phyloP scores from a whole-genome alignment of 306 rosid genomes.

The Rosa chinensis region DNA sequence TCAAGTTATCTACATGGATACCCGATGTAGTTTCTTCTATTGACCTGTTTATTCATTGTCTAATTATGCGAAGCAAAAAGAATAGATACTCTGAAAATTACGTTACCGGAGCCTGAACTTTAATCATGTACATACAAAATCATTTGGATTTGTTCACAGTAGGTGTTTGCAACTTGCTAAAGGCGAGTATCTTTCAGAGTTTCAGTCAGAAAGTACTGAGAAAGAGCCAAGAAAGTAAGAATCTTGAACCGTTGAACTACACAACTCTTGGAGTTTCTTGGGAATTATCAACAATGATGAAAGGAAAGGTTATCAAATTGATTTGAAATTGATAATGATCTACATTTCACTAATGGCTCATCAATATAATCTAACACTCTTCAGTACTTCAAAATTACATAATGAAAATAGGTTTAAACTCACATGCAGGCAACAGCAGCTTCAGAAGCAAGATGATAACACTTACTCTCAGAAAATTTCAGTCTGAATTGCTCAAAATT shows the following conservation, averaged over 20 bases:
- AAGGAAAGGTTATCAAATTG: not conserved
- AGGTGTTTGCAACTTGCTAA: not conserved
- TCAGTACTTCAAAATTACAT: slow-evolving; percentile 1
- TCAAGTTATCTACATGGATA: too few relatives aligned
- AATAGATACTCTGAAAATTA: not conserved
- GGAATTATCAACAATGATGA: not conserved
- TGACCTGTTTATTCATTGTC: not conserved
- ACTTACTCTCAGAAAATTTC: slow-evolving; percentile 55
- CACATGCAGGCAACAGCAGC: slow-evolving; percentile 41
- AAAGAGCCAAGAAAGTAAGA: not conserved
- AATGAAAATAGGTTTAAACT: slow-evolving; percentile 4
- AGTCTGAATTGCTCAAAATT: slow-evolving; percentile 63
- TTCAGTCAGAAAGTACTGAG: not conserved
- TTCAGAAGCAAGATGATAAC: slow-evolving; percentile 31
- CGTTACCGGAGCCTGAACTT: not conserved
- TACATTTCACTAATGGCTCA: not conserved
- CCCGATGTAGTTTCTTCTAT: too few relatives aligned
- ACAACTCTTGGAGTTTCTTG: not conserved
- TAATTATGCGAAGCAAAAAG: too few relatives aligned
- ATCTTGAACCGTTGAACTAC: not conserved
- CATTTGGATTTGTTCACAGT: not conserved
- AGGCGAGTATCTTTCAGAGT: not conserved
- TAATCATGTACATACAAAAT: not conserved
- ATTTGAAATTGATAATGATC: not conserved
- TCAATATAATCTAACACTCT: not conserved